Evolutionary conservation across 208 protist genomes (phyloP).

Genomic region (Leishmania guyanensis): DNA sequence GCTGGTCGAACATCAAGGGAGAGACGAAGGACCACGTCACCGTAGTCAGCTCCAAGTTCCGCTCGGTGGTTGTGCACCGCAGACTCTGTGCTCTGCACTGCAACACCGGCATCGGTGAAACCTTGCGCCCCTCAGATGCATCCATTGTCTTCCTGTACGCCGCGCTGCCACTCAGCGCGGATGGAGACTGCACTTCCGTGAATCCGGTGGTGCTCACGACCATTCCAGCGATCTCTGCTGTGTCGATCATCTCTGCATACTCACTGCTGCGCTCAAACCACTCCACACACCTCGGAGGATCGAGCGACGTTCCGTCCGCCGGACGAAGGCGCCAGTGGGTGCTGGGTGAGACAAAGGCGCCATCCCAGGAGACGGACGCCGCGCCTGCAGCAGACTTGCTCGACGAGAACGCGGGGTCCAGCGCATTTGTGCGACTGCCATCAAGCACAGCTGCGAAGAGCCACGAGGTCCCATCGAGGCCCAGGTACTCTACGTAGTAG

Average conservation of each 20-base stretch:
- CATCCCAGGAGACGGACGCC: conserved; percentile 42
- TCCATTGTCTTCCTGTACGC: background rate
- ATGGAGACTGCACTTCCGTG: conserved; percentile 38
- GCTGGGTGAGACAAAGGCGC: conserved; percentile 30
- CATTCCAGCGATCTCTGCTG: conserved; percentile 30
- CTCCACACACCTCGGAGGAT: conserved; percentile 25
- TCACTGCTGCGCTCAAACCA: conserved; percentile 54
- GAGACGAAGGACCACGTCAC: conserved; percentile 33
- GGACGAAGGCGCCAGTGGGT: conserved; percentile 64
- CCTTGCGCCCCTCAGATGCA: background rate
- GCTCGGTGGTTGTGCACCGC: no score
- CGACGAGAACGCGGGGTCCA: conserved; percentile 1
- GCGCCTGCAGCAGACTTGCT: background rate
- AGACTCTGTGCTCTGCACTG: conserved; percentile 8
- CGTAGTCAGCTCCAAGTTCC: background rate
- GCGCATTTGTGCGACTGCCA: conserved; percentile 18
- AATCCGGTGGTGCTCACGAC: conserved; percentile 42
- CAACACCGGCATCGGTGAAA: conserved; percentile 16
- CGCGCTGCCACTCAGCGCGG: conserved; percentile 19
- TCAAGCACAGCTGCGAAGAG: conserved; percentile 40
- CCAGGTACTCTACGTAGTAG: conserved; percentile 76
- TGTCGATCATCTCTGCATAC: conserved; percentile 24
- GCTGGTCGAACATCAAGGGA: conserved; percentile 19
- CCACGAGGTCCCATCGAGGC: conserved; percentile 69
- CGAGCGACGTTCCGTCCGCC: background rate